Evolutionary conservation across 2,329 filamentous ascomycete genomes (phyloP), one percentile per base, ranked within the genome.

Genomic region (Hypoxylon sp.): DNA sequence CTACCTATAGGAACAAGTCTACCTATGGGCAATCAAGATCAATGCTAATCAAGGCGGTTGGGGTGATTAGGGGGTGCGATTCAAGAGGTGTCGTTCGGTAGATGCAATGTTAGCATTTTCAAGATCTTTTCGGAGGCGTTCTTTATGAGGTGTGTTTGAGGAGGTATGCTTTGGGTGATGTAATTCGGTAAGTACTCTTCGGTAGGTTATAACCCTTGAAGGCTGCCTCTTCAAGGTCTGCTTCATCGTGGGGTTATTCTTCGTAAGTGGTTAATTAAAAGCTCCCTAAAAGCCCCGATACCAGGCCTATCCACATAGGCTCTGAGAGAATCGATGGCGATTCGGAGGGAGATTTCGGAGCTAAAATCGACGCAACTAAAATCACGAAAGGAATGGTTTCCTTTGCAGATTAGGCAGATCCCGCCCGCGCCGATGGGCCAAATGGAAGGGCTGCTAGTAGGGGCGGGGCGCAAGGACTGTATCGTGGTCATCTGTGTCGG

Each of bases 301-400:
- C 33, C 19, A 4, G 61, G 44, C 0, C 47, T 10, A 14, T 71
- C 53, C 13, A 50, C 60, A 14, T 60, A 33, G 3, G 65, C 37
- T 29, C 76, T 74, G 8, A 79, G 68, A 31, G 58, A 59, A 61
- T 79, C 77, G 26, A 80, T 69, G 3, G 75, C 76, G 11, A 79
- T 14, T 17, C 78, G 71, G 46, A 80, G 33, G 3, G 73, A 75
- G 8, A 74, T 57, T 42, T 77, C 74, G 0, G 73, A 76, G 48
- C 70, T 70, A 1, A 75, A 51, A 55, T 78, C 51, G 29, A 78
- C 39, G 52, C 77, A 79, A 9, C 57, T 66, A 5, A 42, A 33
- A 6, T 31, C 29, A 31, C 39, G 37, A 6, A 47, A 26, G 31
- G 63, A 13, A 39, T 77, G 74, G 11, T 26, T 48, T 22, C 17